phyloP scores from a whole-genome alignment of 371 early-diverging fungal genomes.

The Gilbertella persicaria region DNA sequence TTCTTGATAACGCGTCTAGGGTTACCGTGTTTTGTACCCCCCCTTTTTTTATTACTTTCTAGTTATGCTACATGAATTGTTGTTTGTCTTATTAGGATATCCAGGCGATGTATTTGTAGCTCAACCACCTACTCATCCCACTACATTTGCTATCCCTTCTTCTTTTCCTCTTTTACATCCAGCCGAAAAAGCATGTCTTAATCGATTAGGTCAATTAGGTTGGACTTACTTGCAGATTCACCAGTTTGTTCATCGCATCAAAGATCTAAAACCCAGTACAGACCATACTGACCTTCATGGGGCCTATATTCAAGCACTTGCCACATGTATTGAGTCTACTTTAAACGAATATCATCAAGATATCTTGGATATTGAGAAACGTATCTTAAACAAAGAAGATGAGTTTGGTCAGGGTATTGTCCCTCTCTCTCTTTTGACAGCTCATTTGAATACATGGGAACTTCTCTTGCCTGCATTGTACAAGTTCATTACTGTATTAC shows the following conservation, averaged over 20 bases:
- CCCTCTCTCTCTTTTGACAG: conserved; percentile 49
- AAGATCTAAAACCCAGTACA: conserved; percentile 13
- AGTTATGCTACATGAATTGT: conserved; percentile 78
- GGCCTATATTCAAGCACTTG: conserved; percentile 55
- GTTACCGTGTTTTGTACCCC: no score
- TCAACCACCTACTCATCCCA: conserved; percentile 46
- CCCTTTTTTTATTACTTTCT: not conserved
- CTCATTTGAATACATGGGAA: conserved; percentile 44
- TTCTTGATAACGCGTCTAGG: no score
- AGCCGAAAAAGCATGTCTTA: conserved; percentile 66
- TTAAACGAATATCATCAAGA: conserved; percentile 56
- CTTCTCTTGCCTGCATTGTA: conserved; percentile 48
- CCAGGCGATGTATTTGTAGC: conserved; percentile 71
- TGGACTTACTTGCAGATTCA: conserved; percentile 54
- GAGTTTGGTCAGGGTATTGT: conserved; percentile 46
- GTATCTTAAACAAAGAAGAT: conserved; percentile 49
- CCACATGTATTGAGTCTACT: conserved; percentile 49
- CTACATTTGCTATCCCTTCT: conserved; percentile 57
- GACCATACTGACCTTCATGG: conserved; percentile 23
- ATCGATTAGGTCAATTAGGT: conserved; percentile 68
- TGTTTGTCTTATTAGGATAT: conserved; percentile 69
- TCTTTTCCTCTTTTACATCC: conserved; percentile 70
- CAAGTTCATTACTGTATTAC: conserved; percentile 29
- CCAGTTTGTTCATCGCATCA: conserved; percentile 35
- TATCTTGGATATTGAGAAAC: conserved; percentile 60